A percentile compares a stretch with the other conserved stretches of the same genome.
phyloP scores from a whole-genome alignment of 164 flowering plant species.

The Piper longum region DNA sequence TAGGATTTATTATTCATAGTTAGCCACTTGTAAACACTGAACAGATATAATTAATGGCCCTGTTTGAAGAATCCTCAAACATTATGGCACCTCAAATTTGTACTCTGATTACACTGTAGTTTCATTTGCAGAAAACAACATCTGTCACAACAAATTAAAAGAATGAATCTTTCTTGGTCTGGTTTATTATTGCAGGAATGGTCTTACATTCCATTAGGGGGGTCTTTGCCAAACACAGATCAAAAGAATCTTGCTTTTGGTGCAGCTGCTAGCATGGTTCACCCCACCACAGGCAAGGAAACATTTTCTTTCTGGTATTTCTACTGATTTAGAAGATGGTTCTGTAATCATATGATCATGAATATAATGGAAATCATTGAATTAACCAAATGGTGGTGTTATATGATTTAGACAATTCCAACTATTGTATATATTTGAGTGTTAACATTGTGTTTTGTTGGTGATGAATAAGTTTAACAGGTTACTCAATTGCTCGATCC shows the following conservation, averaged over 20 bases:
- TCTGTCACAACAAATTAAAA: no score
- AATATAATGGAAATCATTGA: no score
- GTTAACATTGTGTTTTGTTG: neutral
- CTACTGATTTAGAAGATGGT: neutral
- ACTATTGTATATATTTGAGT: no score
- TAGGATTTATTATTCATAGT: neutral
- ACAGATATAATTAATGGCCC: no score
- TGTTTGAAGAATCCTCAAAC: no score
- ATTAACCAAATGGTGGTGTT: no score
- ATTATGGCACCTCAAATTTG: no score
- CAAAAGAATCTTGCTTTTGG: constrained; percentile 96
- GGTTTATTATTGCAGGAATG: constrained; percentile 49
- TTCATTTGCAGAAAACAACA: no score
- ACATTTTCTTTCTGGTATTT: constrained; percentile 21
- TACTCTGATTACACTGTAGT: no score
- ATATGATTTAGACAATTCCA: no score
- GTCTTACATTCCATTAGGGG: constrained; percentile 98
- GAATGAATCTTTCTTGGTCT: neutral
- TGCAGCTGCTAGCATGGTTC: constrained; percentile 99
- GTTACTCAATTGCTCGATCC: constrained; percentile 91
- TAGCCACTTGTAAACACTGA: neutral
- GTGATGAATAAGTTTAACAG: constrained; percentile 21
- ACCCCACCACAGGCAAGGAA: constrained; percentile 83
- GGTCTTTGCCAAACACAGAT: constrained; percentile 87
- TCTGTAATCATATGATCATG: no score